phyloP scores from a whole-genome alignment of 306 rosid species.

The Cucurbita pepo region DNA sequence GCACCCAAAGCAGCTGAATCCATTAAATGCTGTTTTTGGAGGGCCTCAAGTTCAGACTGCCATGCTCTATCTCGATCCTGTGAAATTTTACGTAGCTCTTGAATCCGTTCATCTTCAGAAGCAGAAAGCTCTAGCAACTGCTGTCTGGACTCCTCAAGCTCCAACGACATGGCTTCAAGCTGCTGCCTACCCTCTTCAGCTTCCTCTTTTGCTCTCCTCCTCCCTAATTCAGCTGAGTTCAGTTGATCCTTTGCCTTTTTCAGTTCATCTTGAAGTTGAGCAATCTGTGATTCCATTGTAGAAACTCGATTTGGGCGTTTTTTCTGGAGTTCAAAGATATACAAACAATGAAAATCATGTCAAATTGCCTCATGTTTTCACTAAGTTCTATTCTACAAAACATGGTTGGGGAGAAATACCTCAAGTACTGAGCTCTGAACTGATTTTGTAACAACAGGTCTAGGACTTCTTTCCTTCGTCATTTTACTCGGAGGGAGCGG shows the following conservation, averaged over 20 bases:
- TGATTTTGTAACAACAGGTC: conserved; percentile 33
- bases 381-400: neutral
- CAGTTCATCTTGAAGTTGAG: conserved; percentile 62
- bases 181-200: conserved; percentile 59
- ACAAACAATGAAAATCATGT: neutral
- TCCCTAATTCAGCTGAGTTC: conserved; percentile 41
- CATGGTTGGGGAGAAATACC: conserved; percentile 22
- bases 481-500: conserved; percentile 28
- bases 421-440: conserved; percentile 46
- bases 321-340: conserved; percentile 29
- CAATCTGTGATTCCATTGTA: conserved; percentile 48
- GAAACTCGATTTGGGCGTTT: conserved; percentile 39
- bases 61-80: conserved; percentile 91
- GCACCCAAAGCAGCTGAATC: conserved; percentile 66
- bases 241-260: conserved; percentile 59
- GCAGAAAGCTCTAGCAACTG: conserved; percentile 54
- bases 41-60: conserved; percentile 89
- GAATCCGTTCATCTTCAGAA: conserved; percentile 65
- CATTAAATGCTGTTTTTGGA: conserved; percentile 79
- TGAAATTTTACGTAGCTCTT: conserved; percentile 59
- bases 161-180: conserved; percentile 33
- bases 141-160: conserved; percentile 60
- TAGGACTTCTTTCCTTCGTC: conserved; percentile 43
- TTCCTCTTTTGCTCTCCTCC: conserved; percentile 50
- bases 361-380: neutral